Conservation (phyloP, 441 rosid species). For the Corymbia calophylla region DNA sequence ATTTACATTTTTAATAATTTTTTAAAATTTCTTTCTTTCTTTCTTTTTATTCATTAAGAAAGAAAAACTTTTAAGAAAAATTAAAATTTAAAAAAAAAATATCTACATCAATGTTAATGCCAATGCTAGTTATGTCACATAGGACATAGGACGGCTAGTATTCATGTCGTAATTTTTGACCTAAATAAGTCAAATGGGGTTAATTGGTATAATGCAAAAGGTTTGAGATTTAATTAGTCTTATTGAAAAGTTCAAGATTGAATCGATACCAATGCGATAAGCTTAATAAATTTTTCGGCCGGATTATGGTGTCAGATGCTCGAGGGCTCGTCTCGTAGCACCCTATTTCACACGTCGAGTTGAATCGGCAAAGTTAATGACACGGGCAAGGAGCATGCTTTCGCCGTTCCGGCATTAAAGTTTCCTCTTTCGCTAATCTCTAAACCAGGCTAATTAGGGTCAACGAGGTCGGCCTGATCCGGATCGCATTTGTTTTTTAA, state of each 20-base stretch:
- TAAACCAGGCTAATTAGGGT: not conserved
- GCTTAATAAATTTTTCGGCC: accelerated
- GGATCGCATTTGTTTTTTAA: not conserved
- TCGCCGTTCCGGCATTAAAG: not conserved
- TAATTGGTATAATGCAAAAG: no score
- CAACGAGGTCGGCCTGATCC: not conserved
- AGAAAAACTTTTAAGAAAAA: no score
- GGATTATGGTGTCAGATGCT: not conserved
- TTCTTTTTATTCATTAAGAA: not conserved
- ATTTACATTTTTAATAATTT: no score
- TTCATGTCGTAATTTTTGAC: no score
- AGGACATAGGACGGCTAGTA: accelerated
- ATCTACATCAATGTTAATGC: accelerated
- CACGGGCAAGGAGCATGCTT: not conserved
- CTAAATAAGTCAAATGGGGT: not conserved
- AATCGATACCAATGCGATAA: accelerated
- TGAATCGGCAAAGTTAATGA: not conserved
- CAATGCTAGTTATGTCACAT: accelerated
- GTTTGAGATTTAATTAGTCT: no score
- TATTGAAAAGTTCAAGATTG: accelerated
- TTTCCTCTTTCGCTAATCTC: not conserved
- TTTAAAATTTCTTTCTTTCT: no score
- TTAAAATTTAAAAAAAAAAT: no score
- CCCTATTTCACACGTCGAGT: not conserved
- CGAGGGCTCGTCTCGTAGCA: not conserved